phyloP scores from a whole-genome alignment of 108 stramenopile species.

The Skeletonema costatum region DNA sequence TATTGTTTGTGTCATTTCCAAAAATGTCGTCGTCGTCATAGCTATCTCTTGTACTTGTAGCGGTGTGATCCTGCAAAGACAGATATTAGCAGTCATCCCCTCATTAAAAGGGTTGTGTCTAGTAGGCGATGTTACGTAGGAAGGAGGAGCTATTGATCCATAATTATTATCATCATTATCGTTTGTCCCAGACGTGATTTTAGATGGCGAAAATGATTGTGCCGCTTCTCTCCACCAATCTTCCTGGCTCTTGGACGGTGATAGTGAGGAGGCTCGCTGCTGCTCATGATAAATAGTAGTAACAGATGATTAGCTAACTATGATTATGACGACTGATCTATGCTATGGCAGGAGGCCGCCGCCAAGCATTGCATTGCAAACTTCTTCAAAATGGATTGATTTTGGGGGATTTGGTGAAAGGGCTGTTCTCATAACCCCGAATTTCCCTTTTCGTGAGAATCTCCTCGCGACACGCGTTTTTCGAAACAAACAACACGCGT shows the following conservation, averaged over 20 bases:
- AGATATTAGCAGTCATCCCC: background rate
- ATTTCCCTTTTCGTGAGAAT: too few species aligned
- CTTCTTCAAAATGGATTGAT: too few species aligned
- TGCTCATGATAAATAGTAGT: background rate
- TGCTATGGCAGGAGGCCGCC: too few species aligned
- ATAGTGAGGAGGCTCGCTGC: background rate
- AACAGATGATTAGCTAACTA: too few species aligned
- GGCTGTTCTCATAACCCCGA: too few species aligned
- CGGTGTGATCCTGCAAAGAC: background rate
- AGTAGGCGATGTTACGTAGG: background rate
- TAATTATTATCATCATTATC: background rate
- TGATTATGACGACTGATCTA: too few species aligned
- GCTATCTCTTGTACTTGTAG: background rate
- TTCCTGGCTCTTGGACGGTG: background rate
- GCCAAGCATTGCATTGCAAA: too few species aligned
- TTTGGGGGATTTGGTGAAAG: too few species aligned
- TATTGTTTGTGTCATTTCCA: background rate
- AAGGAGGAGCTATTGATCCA: background rate
- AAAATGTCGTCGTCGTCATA: background rate
- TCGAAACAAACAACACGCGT: too few species aligned
- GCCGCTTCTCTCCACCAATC: background rate
- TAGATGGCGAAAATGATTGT: background rate
- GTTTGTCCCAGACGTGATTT: background rate
- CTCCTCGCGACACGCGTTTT: too few species aligned
- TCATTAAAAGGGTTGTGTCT: background rate